A percentile compares a stretch with the other conserved stretches of the same genome.
phyloP scores from a whole-genome alignment of 441 rosid genomes.

The Erodium trifolium region DNA sequence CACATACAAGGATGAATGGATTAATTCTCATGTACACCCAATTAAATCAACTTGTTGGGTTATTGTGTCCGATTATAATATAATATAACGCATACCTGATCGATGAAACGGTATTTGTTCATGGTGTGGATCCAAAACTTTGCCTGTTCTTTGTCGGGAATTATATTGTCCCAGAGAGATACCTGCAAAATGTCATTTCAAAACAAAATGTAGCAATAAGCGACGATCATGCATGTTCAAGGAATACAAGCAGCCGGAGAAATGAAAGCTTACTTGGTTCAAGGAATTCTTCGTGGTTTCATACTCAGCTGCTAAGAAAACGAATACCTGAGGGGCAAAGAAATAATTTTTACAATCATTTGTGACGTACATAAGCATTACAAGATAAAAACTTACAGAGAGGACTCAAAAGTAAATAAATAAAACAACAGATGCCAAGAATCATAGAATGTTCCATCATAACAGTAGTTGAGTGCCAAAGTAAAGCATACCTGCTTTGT shows the following conservation, averaged over 20 bases:
- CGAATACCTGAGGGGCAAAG: constrained; percentile 3
- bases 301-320: constrained; percentile 1
- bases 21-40: constrained; percentile 9
- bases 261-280: constrained; percentile 6
- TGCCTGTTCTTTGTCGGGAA: constrained; percentile 65
- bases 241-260: neutral
- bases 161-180: constrained; percentile 91
- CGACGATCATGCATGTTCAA: neutral
- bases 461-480: neutral
- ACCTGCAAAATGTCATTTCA: constrained; percentile 33
- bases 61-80: too few relatives aligned
- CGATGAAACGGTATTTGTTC: constrained; percentile 79
- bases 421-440: too few relatives aligned
- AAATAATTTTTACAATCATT: neutral
- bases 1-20: constrained; percentile 3
- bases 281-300: constrained; percentile 6
- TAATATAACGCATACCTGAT: constrained; percentile 40
- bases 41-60: neutral
- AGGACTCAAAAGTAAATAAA: too few relatives aligned
- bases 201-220: neutral
- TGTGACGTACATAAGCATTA: neutral
- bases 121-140: constrained; percentile 59
- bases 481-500: constrained; percentile 3
- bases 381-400: too few relatives aligned
- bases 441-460: neutral